Conservation (phyloP, 371 early-diverging fungal genomes). For the Cokeromyces recurvatus region DNA sequence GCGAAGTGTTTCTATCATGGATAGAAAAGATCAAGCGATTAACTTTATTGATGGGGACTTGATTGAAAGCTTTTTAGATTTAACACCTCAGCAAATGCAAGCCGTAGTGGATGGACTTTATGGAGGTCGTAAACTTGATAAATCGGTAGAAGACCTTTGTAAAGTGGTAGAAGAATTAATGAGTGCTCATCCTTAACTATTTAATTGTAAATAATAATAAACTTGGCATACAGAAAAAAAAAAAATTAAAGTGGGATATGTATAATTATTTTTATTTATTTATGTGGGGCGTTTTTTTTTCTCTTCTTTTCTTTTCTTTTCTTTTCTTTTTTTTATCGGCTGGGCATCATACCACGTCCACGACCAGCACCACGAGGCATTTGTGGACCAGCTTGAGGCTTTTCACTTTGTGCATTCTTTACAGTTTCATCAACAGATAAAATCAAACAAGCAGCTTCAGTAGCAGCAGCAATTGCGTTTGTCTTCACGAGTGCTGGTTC, state of each 20-base stretch:
- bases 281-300: too few species aligned
- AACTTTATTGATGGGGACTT: constrained; percentile 91
- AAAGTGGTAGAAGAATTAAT: constrained; percentile 48
- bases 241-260: too few species aligned
- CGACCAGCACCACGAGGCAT: constrained; percentile 40
- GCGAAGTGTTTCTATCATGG: constrained; percentile 61
- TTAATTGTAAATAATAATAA: too few species aligned
- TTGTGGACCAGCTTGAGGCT: constrained; percentile 53
- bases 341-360: constrained; percentile 49
- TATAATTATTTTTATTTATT: too few species aligned
- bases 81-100: constrained; percentile 61
- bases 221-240: too few species aligned
- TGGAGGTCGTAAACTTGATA: constrained; percentile 41
- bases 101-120: constrained; percentile 53
- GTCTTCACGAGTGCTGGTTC: constrained; percentile 99
- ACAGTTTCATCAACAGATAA: constrained; percentile 97
- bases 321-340: too few species aligned
- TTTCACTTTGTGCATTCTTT: constrained; percentile 64
- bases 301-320: too few species aligned
- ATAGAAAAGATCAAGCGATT: constrained; percentile 45
- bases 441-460: constrained; percentile 96
- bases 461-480: constrained; percentile 94
- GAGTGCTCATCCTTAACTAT: constrained; percentile 45
- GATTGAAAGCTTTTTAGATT: constrained; percentile 79
- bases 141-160: constrained; percentile 41